phyloP scores from a whole-genome alignment of 1,284 basidiomycete species.

The Tilletiopsis washingtonensis region DNA sequence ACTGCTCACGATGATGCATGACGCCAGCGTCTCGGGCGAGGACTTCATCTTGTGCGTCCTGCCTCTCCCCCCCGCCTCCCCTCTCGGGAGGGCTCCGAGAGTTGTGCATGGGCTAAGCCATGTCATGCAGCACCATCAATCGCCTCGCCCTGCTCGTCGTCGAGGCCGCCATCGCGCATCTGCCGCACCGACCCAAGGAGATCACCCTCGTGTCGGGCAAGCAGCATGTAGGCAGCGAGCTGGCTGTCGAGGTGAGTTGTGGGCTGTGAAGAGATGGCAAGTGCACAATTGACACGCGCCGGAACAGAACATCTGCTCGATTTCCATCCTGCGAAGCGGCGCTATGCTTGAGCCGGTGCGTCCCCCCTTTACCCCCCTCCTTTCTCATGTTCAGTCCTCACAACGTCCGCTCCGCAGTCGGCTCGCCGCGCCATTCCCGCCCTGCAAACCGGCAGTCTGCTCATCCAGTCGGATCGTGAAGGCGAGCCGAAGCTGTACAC shows the following conservation, averaged over 20 bases:
- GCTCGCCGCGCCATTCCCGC: slow-evolving; percentile 79
- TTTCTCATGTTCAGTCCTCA: too few relatives aligned
- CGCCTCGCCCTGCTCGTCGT: slow-evolving; percentile 74
- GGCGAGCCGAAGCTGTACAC: slow-evolving; percentile 85
- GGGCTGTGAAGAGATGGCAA: too few relatives aligned
- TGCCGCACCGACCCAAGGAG: slow-evolving; percentile 62
- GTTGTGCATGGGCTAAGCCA: too few relatives aligned
- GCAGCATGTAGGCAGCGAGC: slow-evolving; percentile 53
- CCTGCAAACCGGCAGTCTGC: slow-evolving; percentile 74
- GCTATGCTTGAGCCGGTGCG: too few relatives aligned
- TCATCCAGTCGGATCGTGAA: slow-evolving; percentile 66
- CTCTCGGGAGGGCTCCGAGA: too few relatives aligned
- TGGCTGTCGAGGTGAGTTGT: slow-evolving; percentile 59
- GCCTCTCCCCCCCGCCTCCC: too few relatives aligned
- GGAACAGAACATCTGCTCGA: too few relatives aligned
- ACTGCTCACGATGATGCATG: slow-evolving; percentile 68
- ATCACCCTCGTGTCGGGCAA: slow-evolving; percentile 50
- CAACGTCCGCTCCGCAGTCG: slow-evolving; percentile 74
- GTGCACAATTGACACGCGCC: too few relatives aligned
- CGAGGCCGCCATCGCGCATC: slow-evolving; percentile 71
- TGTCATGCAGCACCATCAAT: slow-evolving; percentile 74
- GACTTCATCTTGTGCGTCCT: slow-evolving; percentile 94
- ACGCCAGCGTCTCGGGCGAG: slow-evolving; percentile 60
- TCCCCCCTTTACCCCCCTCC: too few relatives aligned
- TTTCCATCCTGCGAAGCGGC: too few relatives aligned